These are phyloP conservation scores for Erucastrum elatum DNA, from an alignment of 345 rosid species.

Conservation along the genomic window DNA sequence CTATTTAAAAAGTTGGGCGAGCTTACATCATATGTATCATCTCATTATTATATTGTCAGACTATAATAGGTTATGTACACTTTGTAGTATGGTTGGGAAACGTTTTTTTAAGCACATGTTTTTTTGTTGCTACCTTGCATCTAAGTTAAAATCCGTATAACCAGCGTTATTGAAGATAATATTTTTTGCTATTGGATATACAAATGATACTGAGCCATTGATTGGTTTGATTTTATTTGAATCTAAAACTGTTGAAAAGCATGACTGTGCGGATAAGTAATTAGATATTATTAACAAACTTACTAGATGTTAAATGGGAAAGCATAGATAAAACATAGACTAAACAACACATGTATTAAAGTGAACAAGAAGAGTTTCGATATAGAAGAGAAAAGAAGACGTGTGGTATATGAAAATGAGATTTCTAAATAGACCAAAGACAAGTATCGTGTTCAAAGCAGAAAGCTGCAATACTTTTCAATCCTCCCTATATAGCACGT, in stretches of 20 bases:
- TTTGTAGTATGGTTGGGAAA: background rate
- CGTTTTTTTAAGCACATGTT: background rate
- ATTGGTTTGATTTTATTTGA: background rate
- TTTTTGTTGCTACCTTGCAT: background rate
- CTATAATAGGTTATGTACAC: background rate
- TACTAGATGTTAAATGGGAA: background rate
- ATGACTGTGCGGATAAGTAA: background rate
- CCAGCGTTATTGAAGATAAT: background rate
- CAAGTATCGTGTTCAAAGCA: conserved; percentile 18
- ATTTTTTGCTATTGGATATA: background rate
- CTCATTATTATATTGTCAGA: background rate
- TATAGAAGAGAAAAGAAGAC: conserved; percentile 14
- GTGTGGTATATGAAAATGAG: conserved; percentile 12
- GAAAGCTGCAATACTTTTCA: conserved; percentile 22
- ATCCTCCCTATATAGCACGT: conserved; percentile 15
- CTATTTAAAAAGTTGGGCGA: background rate
- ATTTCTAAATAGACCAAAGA: conserved; percentile 13
- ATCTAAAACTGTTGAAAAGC: background rate
- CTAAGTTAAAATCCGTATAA: background rate
- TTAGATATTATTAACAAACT: background rate
- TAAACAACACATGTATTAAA: background rate
- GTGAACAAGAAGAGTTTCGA: background rate
- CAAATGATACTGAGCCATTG: background rate
- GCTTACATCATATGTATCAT: background rate
- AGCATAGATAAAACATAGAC: background rate